phyloP scores from a whole-genome alignment of 2,329 filamentous ascomycete genomes.

The Cladobotryum protrusum region DNA sequence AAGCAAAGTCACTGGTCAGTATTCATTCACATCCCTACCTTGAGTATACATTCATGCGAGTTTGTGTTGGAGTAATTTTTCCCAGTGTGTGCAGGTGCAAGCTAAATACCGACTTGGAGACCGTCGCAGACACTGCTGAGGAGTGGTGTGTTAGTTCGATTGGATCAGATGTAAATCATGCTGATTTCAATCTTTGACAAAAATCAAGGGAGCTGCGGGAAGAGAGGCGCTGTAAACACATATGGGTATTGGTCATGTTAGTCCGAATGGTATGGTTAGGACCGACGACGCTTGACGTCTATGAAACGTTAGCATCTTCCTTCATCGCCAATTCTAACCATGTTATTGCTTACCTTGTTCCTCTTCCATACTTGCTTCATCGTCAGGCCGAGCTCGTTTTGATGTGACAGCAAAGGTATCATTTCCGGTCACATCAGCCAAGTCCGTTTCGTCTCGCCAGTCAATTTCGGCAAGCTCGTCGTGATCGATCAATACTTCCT shows the following conservation, averaged over 20 bases:
- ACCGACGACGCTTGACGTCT: conserved; percentile 17
- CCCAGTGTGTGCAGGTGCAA: not conserved
- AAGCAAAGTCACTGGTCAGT: not conserved
- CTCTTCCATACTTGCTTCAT: conserved; percentile 12
- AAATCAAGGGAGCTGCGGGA: not conserved
- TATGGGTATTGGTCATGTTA: conserved; percentile 5
- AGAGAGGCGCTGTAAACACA: not conserved
- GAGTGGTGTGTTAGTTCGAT: conserved; percentile 7
- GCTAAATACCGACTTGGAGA: not conserved
- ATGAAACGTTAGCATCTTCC: conserved; percentile 8
- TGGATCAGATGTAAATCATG: conserved; percentile 1
- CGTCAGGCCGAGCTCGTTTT: conserved; percentile 15
- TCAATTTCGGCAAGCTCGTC: conserved; percentile 21
- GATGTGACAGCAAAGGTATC: conserved; percentile 4
- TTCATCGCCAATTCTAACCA: not conserved
- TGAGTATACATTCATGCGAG: not conserved
- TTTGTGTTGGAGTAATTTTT: not conserved
- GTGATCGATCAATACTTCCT: conserved; percentile 13
- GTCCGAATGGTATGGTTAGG: conserved; percentile 7
- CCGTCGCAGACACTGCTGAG: conserved; percentile 2
- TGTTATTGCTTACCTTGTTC: conserved; percentile 12
- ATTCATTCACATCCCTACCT: not conserved
- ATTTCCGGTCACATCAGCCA: not conserved
- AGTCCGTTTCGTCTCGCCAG: conserved; percentile 15
- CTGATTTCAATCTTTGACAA: not conserved